Base-by-base conservation (phyloP, 108 stramenopile species). In the Discostella pseudostelligera region DNA sequence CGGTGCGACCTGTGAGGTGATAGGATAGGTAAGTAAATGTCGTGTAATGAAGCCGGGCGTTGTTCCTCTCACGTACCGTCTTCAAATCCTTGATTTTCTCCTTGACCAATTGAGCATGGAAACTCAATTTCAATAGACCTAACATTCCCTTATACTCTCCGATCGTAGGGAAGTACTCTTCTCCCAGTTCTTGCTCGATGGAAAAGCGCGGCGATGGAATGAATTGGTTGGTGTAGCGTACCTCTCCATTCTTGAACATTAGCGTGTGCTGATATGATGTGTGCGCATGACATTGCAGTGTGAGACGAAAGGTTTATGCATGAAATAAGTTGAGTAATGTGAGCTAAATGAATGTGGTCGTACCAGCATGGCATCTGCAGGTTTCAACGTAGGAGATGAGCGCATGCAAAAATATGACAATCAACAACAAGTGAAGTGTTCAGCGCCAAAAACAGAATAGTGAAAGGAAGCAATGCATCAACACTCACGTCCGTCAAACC, bases 401-500 rank as follows among this genome's bases (percentile, higher is more conserved):
- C n/a, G 21, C 35, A 40, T 14, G 29, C 8, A 54, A 28, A 2
- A 13, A 21, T 29, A 4, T n/a, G 24, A 13, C 53, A 54, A 14
- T 28, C 0, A 36, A 46, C n/a, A 35, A 49, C 39, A 12, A 63
- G 40, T 8, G 17, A 29, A 29, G 22, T 19, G 32, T 9, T 8
- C 26, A 54, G 25, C 17, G 39, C 10, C 28, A 45, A 26, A 35
- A 4, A 26, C 26, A 35, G 55, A 58, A 49, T 22, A 47, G n/a
- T n/a, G 21, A 63, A 19, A 24, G 6, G 14, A 61, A 59, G 1
- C n/a, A 13, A 42, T 2, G 32, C n/a, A 39, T 4, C 10, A 53
- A 22, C 0, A 65, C 71, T 72, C 66, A 62, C 70, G 72, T 9
- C 72, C 78, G 58, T 74, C 72, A 44, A 81, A 76, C 80, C 80